Conservation (phyloP, 2,329 filamentous ascomycete species). For the Proliferodiscus dingleyae region DNA sequence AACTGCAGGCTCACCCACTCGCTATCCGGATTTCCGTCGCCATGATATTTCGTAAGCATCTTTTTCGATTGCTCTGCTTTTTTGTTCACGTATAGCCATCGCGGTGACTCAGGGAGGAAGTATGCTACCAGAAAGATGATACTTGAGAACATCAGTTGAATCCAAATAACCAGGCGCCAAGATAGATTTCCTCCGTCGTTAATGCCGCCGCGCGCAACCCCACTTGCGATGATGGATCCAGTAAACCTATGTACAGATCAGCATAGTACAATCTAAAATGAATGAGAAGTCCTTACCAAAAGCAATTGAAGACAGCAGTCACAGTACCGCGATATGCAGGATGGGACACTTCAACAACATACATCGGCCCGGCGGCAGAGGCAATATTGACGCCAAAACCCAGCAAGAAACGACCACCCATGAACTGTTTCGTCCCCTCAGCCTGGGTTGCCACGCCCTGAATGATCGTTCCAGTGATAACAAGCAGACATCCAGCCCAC, state of each 20-base stretch:
- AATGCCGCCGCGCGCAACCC: slow-evolving; percentile 47
- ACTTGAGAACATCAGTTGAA: slow-evolving; percentile 40
- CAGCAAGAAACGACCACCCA: slow-evolving; percentile 56
- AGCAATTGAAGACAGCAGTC: slow-evolving; percentile 30
- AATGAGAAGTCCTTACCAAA: slow-evolving; percentile 26
- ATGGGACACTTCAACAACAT: slow-evolving; percentile 44
- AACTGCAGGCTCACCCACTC: slow-evolving; percentile 48
- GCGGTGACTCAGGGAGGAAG: slow-evolving; percentile 56
- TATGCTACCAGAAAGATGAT: slow-evolving; percentile 45
- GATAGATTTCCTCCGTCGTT: slow-evolving; percentile 35
- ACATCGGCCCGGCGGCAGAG: slow-evolving; percentile 42
- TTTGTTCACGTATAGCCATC: slow-evolving; percentile 55
- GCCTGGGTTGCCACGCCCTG: slow-evolving; percentile 36
- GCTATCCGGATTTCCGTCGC: slow-evolving; percentile 45
- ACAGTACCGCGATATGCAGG: slow-evolving; percentile 43
- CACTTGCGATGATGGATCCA: slow-evolving; percentile 50
- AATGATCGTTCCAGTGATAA: slow-evolving; percentile 43
- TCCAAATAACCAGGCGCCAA: slow-evolving; percentile 51
- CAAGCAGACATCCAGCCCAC: slow-evolving; percentile 39
- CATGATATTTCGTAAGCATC: slow-evolving; percentile 51
- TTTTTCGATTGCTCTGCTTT: slow-evolving; percentile 47
- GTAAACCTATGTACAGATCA: slow-evolving; percentile 37
- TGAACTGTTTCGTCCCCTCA: slow-evolving; percentile 37
- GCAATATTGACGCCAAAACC: slow-evolving; percentile 51
- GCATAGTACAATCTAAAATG: background rate